A percentile compares a stretch with the other conserved stretches of the same genome.
phyloP scores from a whole-genome alignment of 352 stramenopile genomes.

The Globisporangium sylvaticum region DNA sequence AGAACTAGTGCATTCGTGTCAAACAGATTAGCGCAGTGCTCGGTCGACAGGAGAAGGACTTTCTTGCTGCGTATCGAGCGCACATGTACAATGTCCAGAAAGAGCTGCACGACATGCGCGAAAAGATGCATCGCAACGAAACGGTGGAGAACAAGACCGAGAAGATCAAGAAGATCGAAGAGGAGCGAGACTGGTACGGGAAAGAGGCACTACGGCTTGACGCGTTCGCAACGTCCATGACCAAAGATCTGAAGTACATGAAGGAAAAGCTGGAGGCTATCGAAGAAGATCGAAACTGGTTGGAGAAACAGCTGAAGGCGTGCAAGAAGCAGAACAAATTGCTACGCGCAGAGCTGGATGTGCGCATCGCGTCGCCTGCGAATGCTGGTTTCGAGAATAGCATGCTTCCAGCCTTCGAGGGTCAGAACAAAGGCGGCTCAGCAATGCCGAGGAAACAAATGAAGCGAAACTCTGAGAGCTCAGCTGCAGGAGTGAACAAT shows the following conservation, averaged over 20 bases:
- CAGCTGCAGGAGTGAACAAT: neutral
- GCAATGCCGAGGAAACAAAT: slow-evolving; percentile 14
- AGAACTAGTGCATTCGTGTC: neutral
- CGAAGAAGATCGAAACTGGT: slow-evolving; percentile 89
- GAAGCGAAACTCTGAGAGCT: slow-evolving; percentile 13
- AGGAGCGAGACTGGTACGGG: slow-evolving; percentile 93
- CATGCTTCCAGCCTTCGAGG: slow-evolving; percentile 39
- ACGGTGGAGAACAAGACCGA: slow-evolving; percentile 83
- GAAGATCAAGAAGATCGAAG: slow-evolving; percentile 91
- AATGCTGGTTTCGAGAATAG: slow-evolving; percentile 26
- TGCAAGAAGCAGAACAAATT: slow-evolving; percentile 95
- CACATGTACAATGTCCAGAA: slow-evolving; percentile 96
- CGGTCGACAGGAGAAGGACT: slow-evolving; percentile 90
- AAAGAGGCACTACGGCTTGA: slow-evolving; percentile 90
- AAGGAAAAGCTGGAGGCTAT: slow-evolving; percentile 89
- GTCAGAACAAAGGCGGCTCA: slow-evolving; percentile 16
- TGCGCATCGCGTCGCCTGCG: slow-evolving; percentile 34
- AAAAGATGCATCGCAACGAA: slow-evolving; percentile 89
- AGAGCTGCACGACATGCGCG: slow-evolving; percentile 89
- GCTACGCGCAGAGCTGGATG: slow-evolving; percentile 73
- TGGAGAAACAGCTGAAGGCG: slow-evolving; percentile 91
- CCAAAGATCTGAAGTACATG: slow-evolving; percentile 91
- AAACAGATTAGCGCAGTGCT: slow-evolving; percentile 84
- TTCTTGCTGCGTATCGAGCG: slow-evolving; percentile 90
- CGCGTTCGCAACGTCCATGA: slow-evolving; percentile 88